phyloP scores from a whole-genome alignment of 148 eudicot genomes.

The Pharnaceum exiguum region DNA sequence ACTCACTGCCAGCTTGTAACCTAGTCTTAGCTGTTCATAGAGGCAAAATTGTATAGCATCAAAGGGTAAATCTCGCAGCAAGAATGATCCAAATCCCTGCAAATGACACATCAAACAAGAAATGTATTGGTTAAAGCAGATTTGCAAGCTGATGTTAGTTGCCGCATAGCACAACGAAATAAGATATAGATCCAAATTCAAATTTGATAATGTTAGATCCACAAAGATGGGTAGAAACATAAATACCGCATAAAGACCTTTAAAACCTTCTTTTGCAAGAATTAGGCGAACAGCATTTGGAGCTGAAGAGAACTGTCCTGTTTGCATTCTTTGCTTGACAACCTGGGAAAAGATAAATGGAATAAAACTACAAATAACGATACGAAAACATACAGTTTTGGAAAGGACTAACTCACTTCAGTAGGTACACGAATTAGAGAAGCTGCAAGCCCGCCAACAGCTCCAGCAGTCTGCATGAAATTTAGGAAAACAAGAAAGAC shows the following conservation, averaged over 20 bases:
- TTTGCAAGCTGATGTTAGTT: background rate
- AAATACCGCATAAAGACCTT: slow-evolving; percentile 94
- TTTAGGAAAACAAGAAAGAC: background rate
- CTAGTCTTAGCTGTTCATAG: slow-evolving; percentile 88
- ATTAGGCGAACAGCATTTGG: slow-evolving; percentile 81
- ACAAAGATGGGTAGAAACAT: slow-evolving; percentile 15
- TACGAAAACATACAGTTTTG: background rate
- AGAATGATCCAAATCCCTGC: slow-evolving; percentile 90
- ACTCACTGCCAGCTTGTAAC: slow-evolving; percentile 82
- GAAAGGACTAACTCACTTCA: slow-evolving; percentile 44
- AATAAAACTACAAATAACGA: slow-evolving; percentile 3
- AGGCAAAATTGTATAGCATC: slow-evolving; percentile 97
- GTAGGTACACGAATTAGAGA: slow-evolving; percentile 95
- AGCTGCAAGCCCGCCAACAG: slow-evolving; percentile 88
- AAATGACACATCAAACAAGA: slow-evolving; percentile 9
- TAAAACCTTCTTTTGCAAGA: slow-evolving; percentile 79
- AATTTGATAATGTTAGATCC: too few species aligned
- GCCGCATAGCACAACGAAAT: background rate
- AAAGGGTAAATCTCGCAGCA: slow-evolving; percentile 91
- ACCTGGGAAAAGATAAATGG: slow-evolving; percentile 42
- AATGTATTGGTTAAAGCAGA: slow-evolving; percentile 3
- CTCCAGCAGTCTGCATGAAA: slow-evolving; percentile 78
- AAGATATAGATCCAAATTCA: background rate
- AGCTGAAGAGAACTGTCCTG: slow-evolving; percentile 81
- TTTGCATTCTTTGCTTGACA: slow-evolving; percentile 97